A percentile compares a stretch with the other conserved stretches of the same genome.
Conservation (phyloP, 106 monocot species). For the Ottelia alismoides region DNA sequence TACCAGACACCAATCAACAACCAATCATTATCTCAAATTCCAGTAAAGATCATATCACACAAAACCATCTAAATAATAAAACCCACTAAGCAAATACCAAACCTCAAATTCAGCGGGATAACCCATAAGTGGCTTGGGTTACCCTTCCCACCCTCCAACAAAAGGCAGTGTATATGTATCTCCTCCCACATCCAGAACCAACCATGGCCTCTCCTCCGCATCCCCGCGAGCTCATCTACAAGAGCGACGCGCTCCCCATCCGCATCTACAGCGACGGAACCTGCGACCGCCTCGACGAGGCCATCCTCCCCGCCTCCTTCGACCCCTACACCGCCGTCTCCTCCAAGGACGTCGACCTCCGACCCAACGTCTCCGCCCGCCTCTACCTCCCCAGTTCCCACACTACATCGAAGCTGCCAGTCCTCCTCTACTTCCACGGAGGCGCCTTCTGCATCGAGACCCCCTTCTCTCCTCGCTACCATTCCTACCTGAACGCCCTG, state of each 20-base stretch:
- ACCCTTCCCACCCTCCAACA: no score
- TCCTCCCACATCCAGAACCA: no score
- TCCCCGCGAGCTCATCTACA: neutral
- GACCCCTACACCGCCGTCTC: conserved; percentile 1
- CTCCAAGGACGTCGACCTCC: conserved; percentile 3
- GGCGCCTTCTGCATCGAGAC: conserved; percentile 42
- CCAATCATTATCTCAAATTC: no score
- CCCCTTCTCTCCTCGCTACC: conserved; percentile 27
- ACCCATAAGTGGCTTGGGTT: no score
- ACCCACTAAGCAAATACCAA: no score
- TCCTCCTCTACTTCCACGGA: conserved; percentile 58
- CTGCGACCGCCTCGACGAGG: conserved; percentile 1
- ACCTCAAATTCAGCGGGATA: no score
- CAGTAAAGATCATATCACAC: no score
- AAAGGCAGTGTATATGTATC: no score
- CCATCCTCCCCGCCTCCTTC: neutral
- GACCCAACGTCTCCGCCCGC: neutral
- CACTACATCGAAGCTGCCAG: conserved; percentile 18
- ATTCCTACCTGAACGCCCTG: conserved; percentile 33
- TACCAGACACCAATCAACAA: no score
- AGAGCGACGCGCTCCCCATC: neutral
- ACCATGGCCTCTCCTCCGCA: no score
- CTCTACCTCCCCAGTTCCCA: neutral
- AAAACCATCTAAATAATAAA: no score
- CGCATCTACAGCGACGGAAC: conserved; percentile 1